Percentiles rank a stretch among this genome's conserved stretches.
These are phyloP conservation scores for Barbarea vulgaris DNA, from an alignment of 345 rosid genomes.

Conservation along the genomic window DNA sequence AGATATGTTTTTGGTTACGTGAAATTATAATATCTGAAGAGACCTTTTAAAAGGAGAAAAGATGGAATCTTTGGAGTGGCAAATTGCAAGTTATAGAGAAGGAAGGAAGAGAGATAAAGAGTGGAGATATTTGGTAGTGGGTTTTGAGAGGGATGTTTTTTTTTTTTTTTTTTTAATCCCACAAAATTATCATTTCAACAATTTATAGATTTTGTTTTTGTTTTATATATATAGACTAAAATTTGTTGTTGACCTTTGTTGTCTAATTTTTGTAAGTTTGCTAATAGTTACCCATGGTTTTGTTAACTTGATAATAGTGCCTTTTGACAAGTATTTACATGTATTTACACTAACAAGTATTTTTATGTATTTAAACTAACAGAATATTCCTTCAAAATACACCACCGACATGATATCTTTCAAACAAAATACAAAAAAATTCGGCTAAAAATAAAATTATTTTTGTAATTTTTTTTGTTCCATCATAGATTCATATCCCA, in stretches of 20 bases:
- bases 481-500: not conserved
- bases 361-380: too few species aligned
- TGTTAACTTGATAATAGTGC: not conserved
- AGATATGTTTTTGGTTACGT: not conserved
- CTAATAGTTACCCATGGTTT: not conserved
- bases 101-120: conserved; percentile 28
- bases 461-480: too few species aligned
- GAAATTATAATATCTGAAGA: not conserved
- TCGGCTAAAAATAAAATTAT: too few species aligned
- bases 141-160: not conserved
- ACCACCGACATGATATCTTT: too few species aligned
- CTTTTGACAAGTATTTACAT: too few species aligned
- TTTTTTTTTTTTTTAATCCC: too few species aligned
- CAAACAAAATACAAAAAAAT: too few species aligned
- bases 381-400: too few species aligned
- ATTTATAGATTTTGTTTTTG: not conserved
- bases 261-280: not conserved
- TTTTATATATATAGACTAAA: not conserved
- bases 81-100: conserved; percentile 16
- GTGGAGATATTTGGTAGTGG: conserved; percentile 35
- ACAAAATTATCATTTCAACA: conserved; percentile 12
- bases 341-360: too few species aligned
- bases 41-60: conserved; percentile 20
- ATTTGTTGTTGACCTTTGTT: not conserved
- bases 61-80: conserved; percentile 33